phyloP scores from a whole-genome alignment of 2,329 filamentous ascomycete genomes.

The Tolypocladium ophioglossoides region DNA sequence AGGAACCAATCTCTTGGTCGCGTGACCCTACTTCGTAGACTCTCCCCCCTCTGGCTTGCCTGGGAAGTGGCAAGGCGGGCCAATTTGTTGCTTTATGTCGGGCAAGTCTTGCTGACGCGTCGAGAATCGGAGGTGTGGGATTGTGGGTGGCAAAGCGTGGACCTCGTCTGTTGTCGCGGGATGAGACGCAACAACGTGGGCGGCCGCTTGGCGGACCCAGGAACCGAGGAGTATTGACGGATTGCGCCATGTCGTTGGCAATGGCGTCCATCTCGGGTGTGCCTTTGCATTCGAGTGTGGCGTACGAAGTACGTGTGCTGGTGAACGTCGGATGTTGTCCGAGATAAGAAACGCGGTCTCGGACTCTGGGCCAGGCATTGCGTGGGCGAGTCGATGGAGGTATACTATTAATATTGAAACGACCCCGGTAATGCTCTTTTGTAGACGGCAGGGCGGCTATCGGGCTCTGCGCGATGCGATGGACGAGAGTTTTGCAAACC shows the following conservation, averaged over 20 bases:
- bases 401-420: not conserved
- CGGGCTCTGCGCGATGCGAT: too few relatives aligned
- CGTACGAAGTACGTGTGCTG: too few relatives aligned
- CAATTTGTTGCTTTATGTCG: not conserved
- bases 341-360: not conserved
- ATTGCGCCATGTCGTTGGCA: too few relatives aligned
- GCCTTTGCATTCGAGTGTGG: not conserved
- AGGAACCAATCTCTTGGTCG: not conserved
- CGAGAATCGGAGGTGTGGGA: not conserved
- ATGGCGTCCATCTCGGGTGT: not conserved
- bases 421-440: not conserved
- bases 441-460: not conserved
- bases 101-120: not conserved
- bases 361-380: not conserved
- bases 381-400: not conserved
- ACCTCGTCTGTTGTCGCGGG: not conserved
- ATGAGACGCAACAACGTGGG: not conserved
- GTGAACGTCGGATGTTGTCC: not conserved
- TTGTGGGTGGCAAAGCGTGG: not conserved
- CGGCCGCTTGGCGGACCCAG: not conserved
- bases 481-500: too few relatives aligned
- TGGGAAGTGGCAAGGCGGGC: not conserved
- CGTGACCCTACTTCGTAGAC: not conserved
- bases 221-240: too few relatives aligned
- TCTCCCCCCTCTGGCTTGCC: not conserved